Conservation (phyloP, 495 filamentous ascomycete species). For the Durotheca rogersii region DNA sequence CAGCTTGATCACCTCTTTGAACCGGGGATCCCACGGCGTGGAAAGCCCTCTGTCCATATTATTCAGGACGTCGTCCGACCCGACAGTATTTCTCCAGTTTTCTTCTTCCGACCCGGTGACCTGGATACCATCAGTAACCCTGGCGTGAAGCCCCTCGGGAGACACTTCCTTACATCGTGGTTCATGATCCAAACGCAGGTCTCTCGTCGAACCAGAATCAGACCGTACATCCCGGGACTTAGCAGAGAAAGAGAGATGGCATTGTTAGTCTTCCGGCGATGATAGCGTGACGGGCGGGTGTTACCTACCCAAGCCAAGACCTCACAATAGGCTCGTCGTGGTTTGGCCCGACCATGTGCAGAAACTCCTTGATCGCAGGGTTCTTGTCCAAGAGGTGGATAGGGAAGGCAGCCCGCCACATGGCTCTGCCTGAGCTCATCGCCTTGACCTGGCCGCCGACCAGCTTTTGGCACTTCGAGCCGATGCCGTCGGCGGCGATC, state of each 20-base stretch:
- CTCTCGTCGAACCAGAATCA: constrained; percentile 50
- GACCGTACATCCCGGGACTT: constrained; percentile 53
- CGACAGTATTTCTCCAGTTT: constrained; percentile 56
- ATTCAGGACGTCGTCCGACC: constrained; percentile 53
- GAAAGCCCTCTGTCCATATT: constrained; percentile 51
- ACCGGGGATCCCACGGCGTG: constrained; percentile 54
- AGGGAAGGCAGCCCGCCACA: constrained; percentile 53
- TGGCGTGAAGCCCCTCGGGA: background rate
- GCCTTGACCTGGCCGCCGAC: constrained; percentile 53
- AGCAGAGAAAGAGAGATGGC: background rate
- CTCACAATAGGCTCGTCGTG: constrained; percentile 42
- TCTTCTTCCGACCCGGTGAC: constrained; percentile 51
- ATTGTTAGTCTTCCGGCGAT: constrained; percentile 1
- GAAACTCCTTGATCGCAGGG: constrained; percentile 45
- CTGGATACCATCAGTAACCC: constrained; percentile 26
- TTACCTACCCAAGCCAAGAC: constrained; percentile 44
- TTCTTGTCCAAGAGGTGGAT: constrained; percentile 43
- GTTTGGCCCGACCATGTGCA: constrained; percentile 43
- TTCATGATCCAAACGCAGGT: constrained; percentile 59
- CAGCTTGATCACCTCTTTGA: constrained; percentile 57
- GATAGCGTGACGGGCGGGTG: background rate
- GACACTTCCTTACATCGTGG: constrained; percentile 51
- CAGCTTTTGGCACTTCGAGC: constrained; percentile 50
- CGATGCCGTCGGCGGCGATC: constrained; percentile 61
- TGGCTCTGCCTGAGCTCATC: constrained; percentile 50